Conservation (phyloP, 805 yeast genomes). For the Pichia rugopelliculosa region DNA sequence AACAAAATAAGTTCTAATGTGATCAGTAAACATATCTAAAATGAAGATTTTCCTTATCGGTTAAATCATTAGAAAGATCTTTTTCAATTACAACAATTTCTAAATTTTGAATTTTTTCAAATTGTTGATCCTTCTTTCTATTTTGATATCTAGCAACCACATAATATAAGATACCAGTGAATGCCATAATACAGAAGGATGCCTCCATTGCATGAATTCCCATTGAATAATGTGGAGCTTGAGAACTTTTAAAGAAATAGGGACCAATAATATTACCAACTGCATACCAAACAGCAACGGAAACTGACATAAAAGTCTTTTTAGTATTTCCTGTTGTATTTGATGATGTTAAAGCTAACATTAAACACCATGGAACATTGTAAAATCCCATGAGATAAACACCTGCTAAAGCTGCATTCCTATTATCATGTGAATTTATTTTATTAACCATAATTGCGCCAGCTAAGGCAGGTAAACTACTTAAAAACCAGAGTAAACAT, state of each 20-base stretch:
- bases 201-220: slow-evolving; percentile 35
- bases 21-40: slow-evolving; percentile 18
- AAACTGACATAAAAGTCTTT: slow-evolving; percentile 37
- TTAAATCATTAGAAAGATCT: slow-evolving; percentile 22
- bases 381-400: slow-evolving; percentile 6
- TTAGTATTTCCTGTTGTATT: slow-evolving; percentile 44
- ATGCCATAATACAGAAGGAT: slow-evolving; percentile 23
- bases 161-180: slow-evolving; percentile 24
- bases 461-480: slow-evolving; percentile 6
- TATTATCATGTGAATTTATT: neutral
- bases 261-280: slow-evolving; percentile 51
- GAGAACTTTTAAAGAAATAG: slow-evolving; percentile 34
- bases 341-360: slow-evolving; percentile 6
- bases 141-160: slow-evolving; percentile 35
- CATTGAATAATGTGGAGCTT: slow-evolving; percentile 38
- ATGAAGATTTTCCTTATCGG: slow-evolving; percentile 24
- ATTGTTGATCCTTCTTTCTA: slow-evolving; percentile 14
- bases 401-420: slow-evolving; percentile 2
- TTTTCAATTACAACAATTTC: slow-evolving; percentile 18
- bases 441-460: slow-evolving; percentile 6
- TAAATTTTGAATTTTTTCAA: slow-evolving; percentile 6
- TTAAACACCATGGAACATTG: slow-evolving; percentile 7
- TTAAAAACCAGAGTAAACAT: slow-evolving; percentile 8
- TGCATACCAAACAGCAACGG: slow-evolving; percentile 38
- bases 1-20: too few species aligned